These are phyloP conservation scores for Otatea glauca DNA, from an alignment of 176 grass and related monocot species.

Conservation along the genomic window DNA sequence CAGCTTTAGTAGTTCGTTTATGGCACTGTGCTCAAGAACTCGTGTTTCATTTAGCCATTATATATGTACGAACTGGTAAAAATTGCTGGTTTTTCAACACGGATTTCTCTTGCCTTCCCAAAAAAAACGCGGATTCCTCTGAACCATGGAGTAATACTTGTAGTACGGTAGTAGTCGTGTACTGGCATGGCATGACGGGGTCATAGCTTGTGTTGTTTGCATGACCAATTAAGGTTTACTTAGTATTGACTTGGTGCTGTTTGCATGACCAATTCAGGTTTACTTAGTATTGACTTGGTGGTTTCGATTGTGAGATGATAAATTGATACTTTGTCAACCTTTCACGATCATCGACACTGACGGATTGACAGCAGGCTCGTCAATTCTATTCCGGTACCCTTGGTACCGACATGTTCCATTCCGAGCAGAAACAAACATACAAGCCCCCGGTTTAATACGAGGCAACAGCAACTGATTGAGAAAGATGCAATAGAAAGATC, in stretches of 20 bases:
- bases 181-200: not conserved
- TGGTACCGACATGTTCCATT: too few relatives aligned
- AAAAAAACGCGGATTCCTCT: not conserved
- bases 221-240: conserved; percentile 13
- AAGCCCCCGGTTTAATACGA: not conserved
- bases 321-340: not conserved
- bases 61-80: not conserved
- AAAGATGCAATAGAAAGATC: not conserved
- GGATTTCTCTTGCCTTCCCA: not conserved
- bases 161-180: not conserved
- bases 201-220: not conserved
- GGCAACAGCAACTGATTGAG: not conserved
- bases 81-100: not conserved
- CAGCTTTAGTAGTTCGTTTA: not conserved
- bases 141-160: not conserved
- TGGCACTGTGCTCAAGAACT: not conserved
- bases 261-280: conserved; percentile 19
- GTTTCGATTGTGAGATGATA: not conserved
- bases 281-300: not conserved
- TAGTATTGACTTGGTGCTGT: not conserved
- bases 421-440: too few relatives aligned
- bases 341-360: not conserved
- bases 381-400: too few relatives aligned
- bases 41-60: too few relatives aligned
- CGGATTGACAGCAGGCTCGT: too few relatives aligned